phyloP scores from a whole-genome alignment of 139 green algal species.

The Spirogloea muscicola region DNA sequence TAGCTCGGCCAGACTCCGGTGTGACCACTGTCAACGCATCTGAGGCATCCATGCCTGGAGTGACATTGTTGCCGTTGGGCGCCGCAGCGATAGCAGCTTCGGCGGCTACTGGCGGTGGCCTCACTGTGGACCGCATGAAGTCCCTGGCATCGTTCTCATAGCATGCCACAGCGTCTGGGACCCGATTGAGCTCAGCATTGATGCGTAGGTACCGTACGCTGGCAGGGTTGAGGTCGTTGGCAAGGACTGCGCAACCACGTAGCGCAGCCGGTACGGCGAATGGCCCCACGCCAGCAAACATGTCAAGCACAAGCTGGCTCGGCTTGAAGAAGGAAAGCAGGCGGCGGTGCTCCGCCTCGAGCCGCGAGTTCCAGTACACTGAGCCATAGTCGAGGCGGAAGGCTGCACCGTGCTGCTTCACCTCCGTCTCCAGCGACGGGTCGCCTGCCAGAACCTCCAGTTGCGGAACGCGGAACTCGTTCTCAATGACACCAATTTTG shows the following conservation, averaged over 20 bases:
- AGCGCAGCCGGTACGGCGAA: conserved; percentile 90
- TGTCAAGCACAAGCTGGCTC: conserved; percentile 64
- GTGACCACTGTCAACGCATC: too few species aligned
- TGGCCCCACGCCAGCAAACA: conserved; percentile 76
- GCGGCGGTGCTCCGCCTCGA: conserved; percentile 90
- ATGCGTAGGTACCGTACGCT: conserved; percentile 66
- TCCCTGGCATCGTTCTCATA: conserved; percentile 74
- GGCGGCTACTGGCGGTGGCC: too few species aligned
- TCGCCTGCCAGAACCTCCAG: conserved; percentile 92
- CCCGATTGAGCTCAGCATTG: conserved; percentile 63
- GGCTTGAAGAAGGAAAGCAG: conserved; percentile 49
- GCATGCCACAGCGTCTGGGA: conserved; percentile 44
- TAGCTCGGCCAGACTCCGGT: too few species aligned
- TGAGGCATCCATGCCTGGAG: too few species aligned
- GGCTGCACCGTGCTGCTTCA: conserved; percentile 74
- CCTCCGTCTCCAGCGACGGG: conserved; percentile 61
- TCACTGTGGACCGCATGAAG: conserved; percentile 71
- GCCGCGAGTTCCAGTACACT: conserved; percentile 98
- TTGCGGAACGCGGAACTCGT: conserved; percentile 87
- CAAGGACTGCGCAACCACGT: conserved; percentile 79
- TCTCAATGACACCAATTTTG: conserved; percentile 89
- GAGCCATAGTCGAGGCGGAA: conserved; percentile 89
- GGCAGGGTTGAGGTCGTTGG: conserved; percentile 95
- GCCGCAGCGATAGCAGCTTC: too few species aligned
- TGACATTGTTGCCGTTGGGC: too few species aligned